Evolutionary conservation across 768 basidiomycete genomes (phyloP).

Genomic region (Leccinum variicolor): DNA sequence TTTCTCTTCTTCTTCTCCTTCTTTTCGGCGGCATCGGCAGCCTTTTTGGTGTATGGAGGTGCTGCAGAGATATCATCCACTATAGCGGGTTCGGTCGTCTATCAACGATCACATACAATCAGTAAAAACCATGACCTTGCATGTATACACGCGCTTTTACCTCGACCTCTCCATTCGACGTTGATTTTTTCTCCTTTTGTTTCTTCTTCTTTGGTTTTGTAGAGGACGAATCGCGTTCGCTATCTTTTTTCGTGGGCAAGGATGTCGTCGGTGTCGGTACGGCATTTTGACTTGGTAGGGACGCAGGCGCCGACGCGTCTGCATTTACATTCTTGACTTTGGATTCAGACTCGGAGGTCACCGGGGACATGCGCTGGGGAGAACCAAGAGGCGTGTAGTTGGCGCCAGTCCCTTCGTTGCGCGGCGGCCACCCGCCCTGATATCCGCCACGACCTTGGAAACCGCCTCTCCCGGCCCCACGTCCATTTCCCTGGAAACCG

Average conservation of each 20-base stretch:
- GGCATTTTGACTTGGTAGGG: not conserved
- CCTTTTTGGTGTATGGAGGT: not conserved
- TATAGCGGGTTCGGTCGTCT: not conserved
- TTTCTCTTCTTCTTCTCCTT: not conserved
- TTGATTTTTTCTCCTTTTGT: slow-evolving; percentile 19
- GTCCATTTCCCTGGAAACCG: slow-evolving; percentile 22
- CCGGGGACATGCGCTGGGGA: slow-evolving; percentile 48
- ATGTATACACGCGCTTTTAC: slow-evolving; percentile 13
- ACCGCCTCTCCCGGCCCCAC: slow-evolving; percentile 36
- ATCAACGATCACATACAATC: not conserved
- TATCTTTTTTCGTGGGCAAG: slow-evolving; percentile 2
- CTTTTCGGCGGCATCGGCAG: not conserved
- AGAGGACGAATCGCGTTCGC: not conserved
- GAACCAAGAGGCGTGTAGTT: slow-evolving; percentile 73
- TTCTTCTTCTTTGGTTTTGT: slow-evolving; percentile 18
- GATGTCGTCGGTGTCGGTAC: not conserved
- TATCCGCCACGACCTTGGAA: slow-evolving; percentile 22
- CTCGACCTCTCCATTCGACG: slow-evolving; percentile 1
- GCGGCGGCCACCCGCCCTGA: slow-evolving; percentile 25
- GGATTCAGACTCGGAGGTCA: slow-evolving; percentile 19
- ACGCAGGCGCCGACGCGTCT: not conserved
- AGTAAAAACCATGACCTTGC: slow-evolving; percentile 1
- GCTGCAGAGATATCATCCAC: not conserved
- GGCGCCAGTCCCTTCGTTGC: slow-evolving; percentile 49
- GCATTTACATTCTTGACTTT: not conserved